phyloP scores from a whole-genome alignment of 169 alveolate genomes.

The Babesia bigemina region DNA sequence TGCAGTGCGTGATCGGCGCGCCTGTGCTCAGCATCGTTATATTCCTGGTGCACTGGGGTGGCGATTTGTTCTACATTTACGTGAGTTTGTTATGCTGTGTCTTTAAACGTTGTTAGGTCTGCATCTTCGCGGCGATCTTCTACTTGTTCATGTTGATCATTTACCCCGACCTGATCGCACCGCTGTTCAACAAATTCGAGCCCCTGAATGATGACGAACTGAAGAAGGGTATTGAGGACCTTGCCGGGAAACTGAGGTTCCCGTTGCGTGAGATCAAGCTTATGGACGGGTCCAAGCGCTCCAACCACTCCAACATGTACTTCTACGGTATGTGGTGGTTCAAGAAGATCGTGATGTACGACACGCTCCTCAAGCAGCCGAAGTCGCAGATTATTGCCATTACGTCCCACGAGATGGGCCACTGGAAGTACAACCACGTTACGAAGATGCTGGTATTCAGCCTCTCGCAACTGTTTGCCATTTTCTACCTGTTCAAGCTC shows the following conservation, averaged over 20 bases:
- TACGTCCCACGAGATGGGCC: slow-evolving; percentile 88
- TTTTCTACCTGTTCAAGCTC: slow-evolving; percentile 79
- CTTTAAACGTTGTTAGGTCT: slow-evolving; percentile 36
- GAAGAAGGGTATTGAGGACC: slow-evolving; percentile 77
- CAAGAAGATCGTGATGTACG: slow-evolving; percentile 92
- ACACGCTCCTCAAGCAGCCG: slow-evolving; percentile 86
- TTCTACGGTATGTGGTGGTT: slow-evolving; percentile 93
- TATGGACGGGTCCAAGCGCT: slow-evolving; percentile 90
- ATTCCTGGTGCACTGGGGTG: slow-evolving; percentile 88
- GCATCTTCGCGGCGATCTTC: slow-evolving; percentile 78
- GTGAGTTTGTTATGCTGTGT: slow-evolving; percentile 35
- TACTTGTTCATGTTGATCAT: slow-evolving; percentile 81
- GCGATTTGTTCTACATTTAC: slow-evolving; percentile 87
- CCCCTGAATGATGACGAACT: slow-evolving; percentile 88
- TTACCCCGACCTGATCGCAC: slow-evolving; percentile 90
- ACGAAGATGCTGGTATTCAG: slow-evolving; percentile 22
- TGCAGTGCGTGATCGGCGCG: slow-evolving; percentile 75
- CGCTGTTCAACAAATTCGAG: slow-evolving; percentile 91
- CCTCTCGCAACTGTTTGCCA: slow-evolving; percentile 69
- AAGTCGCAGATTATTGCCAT: slow-evolving; percentile 90
- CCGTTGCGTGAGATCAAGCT: slow-evolving; percentile 89
- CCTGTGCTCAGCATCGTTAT: slow-evolving; percentile 77
- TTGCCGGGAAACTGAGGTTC: slow-evolving; percentile 80
- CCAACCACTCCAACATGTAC: slow-evolving; percentile 94
- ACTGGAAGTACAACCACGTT: slow-evolving; percentile 62